Percentiles rank a stretch among this genome's conserved stretches.
Conservation (phyloP, 73 alveolate genomes). For the Effrenium voratum region DNA sequence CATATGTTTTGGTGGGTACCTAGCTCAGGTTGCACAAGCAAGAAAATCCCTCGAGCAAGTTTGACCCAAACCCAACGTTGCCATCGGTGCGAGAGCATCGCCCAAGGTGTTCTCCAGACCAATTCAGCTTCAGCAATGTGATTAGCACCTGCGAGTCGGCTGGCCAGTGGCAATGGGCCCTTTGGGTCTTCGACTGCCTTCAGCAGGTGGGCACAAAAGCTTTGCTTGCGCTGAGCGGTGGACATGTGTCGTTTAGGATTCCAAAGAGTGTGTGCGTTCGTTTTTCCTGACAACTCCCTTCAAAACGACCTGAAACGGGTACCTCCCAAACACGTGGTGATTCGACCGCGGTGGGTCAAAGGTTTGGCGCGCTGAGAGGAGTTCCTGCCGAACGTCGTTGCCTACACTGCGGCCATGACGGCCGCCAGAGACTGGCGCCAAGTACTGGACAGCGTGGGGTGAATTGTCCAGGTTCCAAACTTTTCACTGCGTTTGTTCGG, state of each 20-base stretch:
- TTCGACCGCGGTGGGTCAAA: too few relatives aligned
- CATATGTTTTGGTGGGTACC: too few relatives aligned
- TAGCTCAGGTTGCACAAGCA: too few relatives aligned
- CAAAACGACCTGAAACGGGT: too few relatives aligned
- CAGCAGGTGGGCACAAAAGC: background rate
- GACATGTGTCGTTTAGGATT: too few relatives aligned
- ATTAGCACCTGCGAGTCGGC: slow-evolving; percentile 32
- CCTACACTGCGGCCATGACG: slow-evolving; percentile 35
- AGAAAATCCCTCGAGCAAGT: too few relatives aligned
- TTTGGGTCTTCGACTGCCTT: background rate
- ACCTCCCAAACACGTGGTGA: too few relatives aligned
- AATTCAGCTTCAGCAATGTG: slow-evolving; percentile 62
- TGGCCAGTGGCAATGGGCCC: slow-evolving; percentile 37
- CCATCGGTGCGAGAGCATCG: too few relatives aligned
- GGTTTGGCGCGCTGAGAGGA: background rate
- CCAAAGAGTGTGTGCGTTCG: too few relatives aligned
- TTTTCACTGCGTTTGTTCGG: background rate
- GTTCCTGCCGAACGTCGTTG: slow-evolving; percentile 43
- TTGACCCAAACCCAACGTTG: too few relatives aligned
- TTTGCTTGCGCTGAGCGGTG: background rate
- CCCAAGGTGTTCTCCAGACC: slow-evolving; percentile 41
- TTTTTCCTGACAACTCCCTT: too few relatives aligned
- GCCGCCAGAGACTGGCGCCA: slow-evolving; percentile 27
- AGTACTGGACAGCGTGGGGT: background rate
- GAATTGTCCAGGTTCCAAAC: background rate